A percentile compares a stretch with the other conserved stretches of the same genome.
phyloP scores from a whole-genome alignment of 2,329 filamentous ascomycete genomes.

The Ascomycota sp. region DNA sequence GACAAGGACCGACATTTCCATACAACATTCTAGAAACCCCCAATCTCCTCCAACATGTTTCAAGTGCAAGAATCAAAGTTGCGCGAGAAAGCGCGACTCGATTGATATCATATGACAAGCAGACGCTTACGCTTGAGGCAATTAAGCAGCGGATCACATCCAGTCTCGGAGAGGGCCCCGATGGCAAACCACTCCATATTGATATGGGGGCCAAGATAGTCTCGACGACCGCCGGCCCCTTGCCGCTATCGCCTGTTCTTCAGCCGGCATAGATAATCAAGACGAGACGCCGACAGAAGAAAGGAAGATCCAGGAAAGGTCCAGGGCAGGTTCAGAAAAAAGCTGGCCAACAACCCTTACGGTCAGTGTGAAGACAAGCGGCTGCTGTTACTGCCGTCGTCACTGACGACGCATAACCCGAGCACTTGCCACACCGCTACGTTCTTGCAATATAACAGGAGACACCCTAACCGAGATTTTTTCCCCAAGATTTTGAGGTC shows the following conservation, averaged over 20 bases:
- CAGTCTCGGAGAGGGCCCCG: slow-evolving; percentile 10
- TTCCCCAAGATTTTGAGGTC: slow-evolving; percentile 41
- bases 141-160: slow-evolving; percentile 12
- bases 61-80: no score
- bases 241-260: slow-evolving; percentile 35
- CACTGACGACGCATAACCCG: slow-evolving; percentile 25
- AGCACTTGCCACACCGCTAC: slow-evolving; percentile 38
- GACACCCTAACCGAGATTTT: slow-evolving; percentile 32
- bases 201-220: slow-evolving; percentile 21
- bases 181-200: slow-evolving; percentile 13
- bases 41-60: no score
- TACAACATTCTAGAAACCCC: no score
- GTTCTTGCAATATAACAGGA: slow-evolving; percentile 30
- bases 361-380: slow-evolving; percentile 20
- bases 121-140: slow-evolving; percentile 9
- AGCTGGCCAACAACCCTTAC: slow-evolving; percentile 41
- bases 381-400: not conserved
- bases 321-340: slow-evolving; percentile 29
- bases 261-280: slow-evolving; percentile 28
- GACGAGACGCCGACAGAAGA: slow-evolving; percentile 20
- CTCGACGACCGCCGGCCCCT: slow-evolving; percentile 20
- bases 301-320: slow-evolving; percentile 12
- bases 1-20: no score
- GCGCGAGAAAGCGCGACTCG: slow-evolving; percentile 2
- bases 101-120: slow-evolving; percentile 14